phyloP scores from a whole-genome alignment of 805 yeast species.

The Saccharomycopsis sp. region DNA sequence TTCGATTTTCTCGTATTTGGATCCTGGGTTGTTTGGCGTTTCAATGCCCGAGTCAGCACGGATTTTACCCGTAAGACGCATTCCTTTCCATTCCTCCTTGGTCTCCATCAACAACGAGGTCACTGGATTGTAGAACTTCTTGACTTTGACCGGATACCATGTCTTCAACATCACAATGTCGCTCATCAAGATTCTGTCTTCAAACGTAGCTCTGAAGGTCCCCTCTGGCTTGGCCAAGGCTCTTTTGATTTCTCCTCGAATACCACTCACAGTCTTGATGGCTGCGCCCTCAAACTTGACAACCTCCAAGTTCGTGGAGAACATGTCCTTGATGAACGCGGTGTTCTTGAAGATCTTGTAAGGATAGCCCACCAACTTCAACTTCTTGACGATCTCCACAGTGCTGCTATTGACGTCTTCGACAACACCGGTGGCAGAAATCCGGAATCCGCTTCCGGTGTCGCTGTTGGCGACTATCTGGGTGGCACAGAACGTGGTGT shows the following conservation, averaged over 20 bases:
- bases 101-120: slow-evolving; percentile 74
- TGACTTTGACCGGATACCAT: slow-evolving; percentile 92
- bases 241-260: slow-evolving; percentile 94
- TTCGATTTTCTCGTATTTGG: slow-evolving; percentile 64
- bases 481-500: slow-evolving; percentile 94
- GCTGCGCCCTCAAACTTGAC: slow-evolving; percentile 98
- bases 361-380: slow-evolving; percentile 93
- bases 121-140: slow-evolving; percentile 92
- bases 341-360: slow-evolving; percentile 91
- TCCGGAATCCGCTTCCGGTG: slow-evolving; percentile 86
- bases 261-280: slow-evolving; percentile 93
- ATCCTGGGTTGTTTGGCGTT: slow-evolving; percentile 51
- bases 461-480: slow-evolving; percentile 78
- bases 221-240: slow-evolving; percentile 95
- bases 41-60: slow-evolving; percentile 66
- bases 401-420: slow-evolving; percentile 84
- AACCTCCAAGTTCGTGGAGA: slow-evolving; percentile 83
- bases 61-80: slow-evolving; percentile 91
- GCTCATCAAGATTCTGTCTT: slow-evolving; percentile 86
- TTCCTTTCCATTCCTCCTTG: slow-evolving; percentile 90
- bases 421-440: slow-evolving; percentile 94
- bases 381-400: slow-evolving; percentile 89
- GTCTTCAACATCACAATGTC: slow-evolving; percentile 87
- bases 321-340: slow-evolving; percentile 97
- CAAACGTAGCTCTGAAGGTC: slow-evolving; percentile 91